Conservation (phyloP, 768 basidiomycete species). For the Gautieria morchelliformis region DNA sequence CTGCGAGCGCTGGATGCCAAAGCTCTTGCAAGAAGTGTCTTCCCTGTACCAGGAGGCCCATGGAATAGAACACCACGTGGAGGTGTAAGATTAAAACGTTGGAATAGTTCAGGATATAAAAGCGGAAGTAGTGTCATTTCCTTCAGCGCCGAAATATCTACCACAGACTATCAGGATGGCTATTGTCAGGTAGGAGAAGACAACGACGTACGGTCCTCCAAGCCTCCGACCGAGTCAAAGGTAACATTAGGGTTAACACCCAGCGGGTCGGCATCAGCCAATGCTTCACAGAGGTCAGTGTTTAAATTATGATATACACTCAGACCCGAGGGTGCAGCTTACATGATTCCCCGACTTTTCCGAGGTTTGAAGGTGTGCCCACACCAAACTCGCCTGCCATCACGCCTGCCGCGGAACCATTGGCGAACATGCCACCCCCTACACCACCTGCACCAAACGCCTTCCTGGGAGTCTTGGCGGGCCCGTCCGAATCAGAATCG, state of each 20-base stretch:
- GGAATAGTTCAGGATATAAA: slow-evolving; percentile 94
- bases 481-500: slow-evolving; percentile 52
- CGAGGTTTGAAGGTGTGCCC: slow-evolving; percentile 78
- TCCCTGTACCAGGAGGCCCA: slow-evolving; percentile 98
- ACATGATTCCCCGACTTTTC: slow-evolving; percentile 76
- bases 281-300: slow-evolving; percentile 33
- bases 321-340: slow-evolving; percentile 16
- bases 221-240: slow-evolving; percentile 92
- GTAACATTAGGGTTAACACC: slow-evolving; percentile 90
- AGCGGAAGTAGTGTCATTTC: slow-evolving; percentile 97
- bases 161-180: neutral
- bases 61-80: slow-evolving; percentile 96
- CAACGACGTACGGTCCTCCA: slow-evolving; percentile 73
- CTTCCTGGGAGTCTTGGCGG: slow-evolving; percentile 62
- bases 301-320: slow-evolving; percentile 13
- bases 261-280: slow-evolving; percentile 93
- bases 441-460: slow-evolving; percentile 38
- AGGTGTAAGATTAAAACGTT: slow-evolving; percentile 86
- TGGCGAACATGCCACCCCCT: slow-evolving; percentile 38
- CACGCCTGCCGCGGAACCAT: slow-evolving; percentile 36
- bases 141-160: slow-evolving; percentile 92
- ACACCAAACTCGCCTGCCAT: slow-evolving; percentile 37
- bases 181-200: neutral
- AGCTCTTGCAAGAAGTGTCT: slow-evolving; percentile 88
- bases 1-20: slow-evolving; percentile 87